Base-by-base conservation (phyloP, 2,329 filamentous ascomycete species). In the Colletotrichum sp. region DNA sequence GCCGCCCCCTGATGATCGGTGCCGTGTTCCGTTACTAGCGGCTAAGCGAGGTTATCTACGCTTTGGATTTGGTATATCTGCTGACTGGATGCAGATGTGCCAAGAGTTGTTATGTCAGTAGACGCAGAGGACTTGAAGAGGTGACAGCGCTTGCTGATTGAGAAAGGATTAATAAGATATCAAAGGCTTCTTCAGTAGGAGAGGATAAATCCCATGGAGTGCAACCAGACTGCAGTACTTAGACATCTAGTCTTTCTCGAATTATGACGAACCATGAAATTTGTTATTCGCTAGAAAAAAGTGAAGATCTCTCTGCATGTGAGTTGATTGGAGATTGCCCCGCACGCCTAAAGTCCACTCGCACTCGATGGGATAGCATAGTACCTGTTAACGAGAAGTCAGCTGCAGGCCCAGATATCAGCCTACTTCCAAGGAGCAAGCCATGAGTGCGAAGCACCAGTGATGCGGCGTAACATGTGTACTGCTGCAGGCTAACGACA, bases 1-100 rank as follows among this genome's bases (percentile, higher is more conserved):
- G 49, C 64, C 1, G 30, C 28, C 66, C 66, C 66, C 66, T 60
- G 66, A 44, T 59, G 26, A 34, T 68, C 65, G 59, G 59, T n/a
- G 10, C 30, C 24, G 15, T n/a, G 59, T 62, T 62, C 34, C 21
- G 62, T 44, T 21, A 21, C 15, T 24, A 49, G 26, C 49, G n/a
- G 64, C 49, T 16, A 36, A 39, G 59, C n/a, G 24, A 57, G 44
- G 39, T 49, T 2, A 39, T 15, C 7, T 26, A 10, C 28, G 28
- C n/a, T 59, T 21, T 26, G 49, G 66, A 60, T 68, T 68, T 16
- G 66, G 39, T 28, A 15, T 15, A 21, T n/a, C 1, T n/a, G 44
- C 44, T 67, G 64, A 55, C 64, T 12, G 10, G 28, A 26, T 28
- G 66, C 52, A 59, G 32, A 26, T 68, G n/a, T 67, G 68, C 16